Evolutionary conservation across 1,139 yeast genomes (phyloP).

Genomic region (Candida glucosophila): DNA sequence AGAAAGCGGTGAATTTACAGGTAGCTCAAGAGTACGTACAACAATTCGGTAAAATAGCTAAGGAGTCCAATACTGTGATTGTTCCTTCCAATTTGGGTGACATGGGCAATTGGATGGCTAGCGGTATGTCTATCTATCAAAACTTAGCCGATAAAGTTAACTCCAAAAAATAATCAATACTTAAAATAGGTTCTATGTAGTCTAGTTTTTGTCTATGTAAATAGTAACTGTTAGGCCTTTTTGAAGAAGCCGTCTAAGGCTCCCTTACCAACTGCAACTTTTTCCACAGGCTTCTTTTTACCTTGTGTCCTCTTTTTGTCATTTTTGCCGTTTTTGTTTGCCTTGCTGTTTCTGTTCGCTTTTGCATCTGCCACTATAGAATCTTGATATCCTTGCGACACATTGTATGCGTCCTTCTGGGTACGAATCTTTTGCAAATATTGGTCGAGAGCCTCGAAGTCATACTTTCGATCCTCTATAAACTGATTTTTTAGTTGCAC

Average conservation of each 20-base stretch:
- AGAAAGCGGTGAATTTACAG: constrained; percentile 67
- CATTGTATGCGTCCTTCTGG: constrained; percentile 18
- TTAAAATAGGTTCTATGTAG: constrained; percentile 2
- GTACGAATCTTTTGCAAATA: constrained; percentile 20
- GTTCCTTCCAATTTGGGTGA: constrained; percentile 73
- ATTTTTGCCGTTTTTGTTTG: constrained; percentile 7
- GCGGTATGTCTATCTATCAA: constrained; percentile 67
- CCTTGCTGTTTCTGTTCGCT: constrained; percentile 9
- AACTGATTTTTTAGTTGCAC: constrained; percentile 10
- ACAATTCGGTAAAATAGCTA: constrained; percentile 75
- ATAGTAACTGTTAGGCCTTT: constrained; percentile 12
- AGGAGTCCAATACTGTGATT: constrained; percentile 70
- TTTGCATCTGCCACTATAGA: constrained; percentile 12
- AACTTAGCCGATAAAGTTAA: constrained; percentile 27
- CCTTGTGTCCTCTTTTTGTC: constrained; percentile 11
- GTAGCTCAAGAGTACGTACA: constrained; percentile 80
- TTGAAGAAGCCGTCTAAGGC: constrained; percentile 58
- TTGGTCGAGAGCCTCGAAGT: constrained; percentile 21
- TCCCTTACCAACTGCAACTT: constrained; percentile 48
- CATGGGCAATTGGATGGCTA: constrained; percentile 65
- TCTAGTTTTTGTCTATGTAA: constrained; percentile 4
- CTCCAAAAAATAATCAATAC: constrained; percentile 4
- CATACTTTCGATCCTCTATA: constrained; percentile 8
- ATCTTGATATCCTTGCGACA: constrained; percentile 21
- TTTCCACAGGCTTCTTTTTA: constrained; percentile 16